Evolutionary conservation across 140 eudicot species (phyloP), one percentile per base, ranked within the genome.

Genomic region (Bidens hawaiensis): DNA sequence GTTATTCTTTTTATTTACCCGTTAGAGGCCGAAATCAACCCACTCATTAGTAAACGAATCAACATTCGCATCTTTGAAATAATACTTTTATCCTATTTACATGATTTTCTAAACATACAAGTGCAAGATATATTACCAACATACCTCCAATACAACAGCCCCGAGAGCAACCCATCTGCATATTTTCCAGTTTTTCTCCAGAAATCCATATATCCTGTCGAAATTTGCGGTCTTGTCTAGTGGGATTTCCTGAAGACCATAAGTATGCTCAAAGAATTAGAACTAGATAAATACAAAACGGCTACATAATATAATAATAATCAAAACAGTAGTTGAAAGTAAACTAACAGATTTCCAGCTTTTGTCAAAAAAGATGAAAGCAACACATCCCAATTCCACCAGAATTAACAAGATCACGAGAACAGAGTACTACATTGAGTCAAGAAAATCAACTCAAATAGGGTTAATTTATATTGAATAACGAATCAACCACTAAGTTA

Each of bases 151-250:
- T 55, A 85, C 45, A 80, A 87, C 95, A 64, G 76, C 82, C 34
- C 98, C 98, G 72, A 91, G 91, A 43, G 96, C 95, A 74, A 84
- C 95, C 98, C 98, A 91, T 72, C 76, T 91, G 70, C 75, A 69
- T 73, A 85, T 82, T 9, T 75, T 60, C 98, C 98, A 91, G 65
- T 91, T 74, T 53, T 84, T 68, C 41, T 80, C 82, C 38, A 91
- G 83, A 79, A 91, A 91, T 17, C 75, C 72, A 61, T 78, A 82
- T 13, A 91, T 82, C 96, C 36, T 80, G 23, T 88, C 76, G 19
- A 87, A 91, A 70, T 76, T 73, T 66, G 91, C 96, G 19, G 96
- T 91, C 79, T 82, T 82, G 76, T 91, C 98, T n/a, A 41, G 62
- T n/a, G 98, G 98, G 16, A 91, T 85, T 62, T 79, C 78, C 98